Conservation (phyloP, 805 yeast species). For the Candida michaelii region DNA sequence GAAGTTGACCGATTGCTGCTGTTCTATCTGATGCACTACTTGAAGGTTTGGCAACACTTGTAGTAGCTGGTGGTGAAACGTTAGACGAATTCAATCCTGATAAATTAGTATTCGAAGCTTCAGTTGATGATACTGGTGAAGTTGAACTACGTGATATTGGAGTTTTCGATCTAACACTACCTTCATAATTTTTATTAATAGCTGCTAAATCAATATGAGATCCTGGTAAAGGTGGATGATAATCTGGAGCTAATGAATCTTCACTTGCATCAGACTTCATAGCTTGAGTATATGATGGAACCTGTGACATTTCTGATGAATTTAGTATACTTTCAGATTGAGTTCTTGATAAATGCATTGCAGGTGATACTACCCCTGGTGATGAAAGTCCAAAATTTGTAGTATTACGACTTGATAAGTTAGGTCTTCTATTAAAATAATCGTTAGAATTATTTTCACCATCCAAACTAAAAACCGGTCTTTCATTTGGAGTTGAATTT, state of each 20-base stretch:
- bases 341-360: constrained; percentile 57
- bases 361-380: constrained; percentile 54
- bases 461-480: constrained; percentile 37
- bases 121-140: constrained; percentile 16
- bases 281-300: constrained; percentile 86
- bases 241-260: constrained; percentile 69
- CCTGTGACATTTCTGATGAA: constrained; percentile 50
- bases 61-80: constrained; percentile 10
- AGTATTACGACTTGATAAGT: constrained; percentile 5
- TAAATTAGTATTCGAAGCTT: constrained; percentile 37
- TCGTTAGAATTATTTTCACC: constrained; percentile 28
- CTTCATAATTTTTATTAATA: constrained; percentile 29
- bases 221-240: constrained; percentile 52
- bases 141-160: constrained; percentile 21
- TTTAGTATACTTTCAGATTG: constrained; percentile 41
- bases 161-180: constrained; percentile 12
- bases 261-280: constrained; percentile 47
- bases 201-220: constrained; percentile 36
- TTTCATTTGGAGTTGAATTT: constrained; percentile 20
- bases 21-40: constrained; percentile 31
- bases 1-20: constrained; percentile 19
- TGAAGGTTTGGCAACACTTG: constrained; percentile 23
- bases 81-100: constrained; percentile 12
- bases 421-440: constrained; percentile 29
- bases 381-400: constrained; percentile 15